These are phyloP conservation scores for Coemansia sp. DNA, from an alignment of 192 early-diverging fungal genomes.

Conservation along the genomic window DNA sequence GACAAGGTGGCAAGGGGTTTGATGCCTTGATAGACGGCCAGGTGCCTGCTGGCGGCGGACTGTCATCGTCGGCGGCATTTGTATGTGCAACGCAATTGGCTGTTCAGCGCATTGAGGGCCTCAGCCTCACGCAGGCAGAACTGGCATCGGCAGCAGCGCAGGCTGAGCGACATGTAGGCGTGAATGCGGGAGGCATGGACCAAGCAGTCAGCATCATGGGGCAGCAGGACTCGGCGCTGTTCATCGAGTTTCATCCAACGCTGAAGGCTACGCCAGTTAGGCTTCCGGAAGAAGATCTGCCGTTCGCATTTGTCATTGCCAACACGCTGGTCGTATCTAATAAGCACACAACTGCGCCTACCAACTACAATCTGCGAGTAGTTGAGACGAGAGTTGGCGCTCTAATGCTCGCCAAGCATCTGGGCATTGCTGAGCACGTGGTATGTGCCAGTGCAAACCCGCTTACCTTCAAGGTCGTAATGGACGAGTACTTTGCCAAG, in stretches of 20 bases:
- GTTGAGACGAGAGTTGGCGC: constrained; percentile 88
- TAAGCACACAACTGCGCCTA: constrained; percentile 86
- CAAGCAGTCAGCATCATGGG: constrained; percentile 91
- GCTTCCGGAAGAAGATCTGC: constrained; percentile 63
- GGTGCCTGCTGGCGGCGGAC: constrained; percentile 85
- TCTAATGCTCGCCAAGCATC: constrained; percentile 60
- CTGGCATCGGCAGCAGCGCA: constrained; percentile 73
- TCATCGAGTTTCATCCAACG: constrained; percentile 84
- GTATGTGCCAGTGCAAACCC: constrained; percentile 66
- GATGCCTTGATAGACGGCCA: constrained; percentile 76
- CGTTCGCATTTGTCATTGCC: constrained; percentile 84
- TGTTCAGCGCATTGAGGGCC: constrained; percentile 53
- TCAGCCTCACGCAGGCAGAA: constrained; percentile 27
- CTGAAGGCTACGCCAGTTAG: constrained; percentile 65
- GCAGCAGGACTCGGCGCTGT: constrained; percentile 69
- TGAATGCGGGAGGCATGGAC: constrained; percentile 86
- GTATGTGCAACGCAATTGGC: constrained; percentile 81
- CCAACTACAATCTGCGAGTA: constrained; percentile 91
- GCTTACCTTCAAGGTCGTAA: constrained; percentile 54
- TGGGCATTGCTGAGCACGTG: constrained; percentile 53
- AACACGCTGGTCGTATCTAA: constrained; percentile 86
- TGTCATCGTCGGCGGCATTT: constrained; percentile 91
- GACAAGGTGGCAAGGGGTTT: constrained; percentile 56
- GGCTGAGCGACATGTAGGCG: constrained; percentile 82
- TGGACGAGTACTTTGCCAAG: constrained; percentile 42